These are phyloP conservation scores for Mycena venus DNA, from an alignment of 768 basidiomycete species.

Conservation along the genomic window DNA sequence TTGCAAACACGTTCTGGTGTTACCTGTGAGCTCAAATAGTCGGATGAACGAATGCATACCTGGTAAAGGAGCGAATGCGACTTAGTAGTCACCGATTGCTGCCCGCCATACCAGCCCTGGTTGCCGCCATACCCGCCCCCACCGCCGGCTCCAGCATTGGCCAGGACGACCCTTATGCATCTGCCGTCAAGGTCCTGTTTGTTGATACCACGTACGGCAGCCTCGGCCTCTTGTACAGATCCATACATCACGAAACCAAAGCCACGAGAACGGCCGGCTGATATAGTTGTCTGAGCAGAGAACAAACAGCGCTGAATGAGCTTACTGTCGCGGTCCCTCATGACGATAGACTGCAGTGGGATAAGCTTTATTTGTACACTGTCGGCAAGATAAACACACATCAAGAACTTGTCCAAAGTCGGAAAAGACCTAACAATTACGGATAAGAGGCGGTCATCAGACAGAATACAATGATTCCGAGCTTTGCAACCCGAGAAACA, in stretches of 20 bases:
- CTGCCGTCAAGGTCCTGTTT: slow-evolving; percentile 96
- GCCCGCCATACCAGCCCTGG: not conserved
- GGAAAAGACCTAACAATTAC: slow-evolving; percentile 84
- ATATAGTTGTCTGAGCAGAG: not conserved
- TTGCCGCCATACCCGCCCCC: slow-evolving; percentile 28
- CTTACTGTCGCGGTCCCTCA: slow-evolving; percentile 93
- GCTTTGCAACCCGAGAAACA: slow-evolving; percentile 54
- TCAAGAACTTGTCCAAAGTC: slow-evolving; percentile 87
- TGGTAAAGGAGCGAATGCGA: not conserved
- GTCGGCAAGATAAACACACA: slow-evolving; percentile 76
- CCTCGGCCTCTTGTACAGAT: slow-evolving; percentile 73
- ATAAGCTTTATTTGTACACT: slow-evolving; percentile 54
- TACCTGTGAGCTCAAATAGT: not conserved
- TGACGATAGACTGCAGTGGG: slow-evolving; percentile 87
- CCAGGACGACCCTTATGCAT: slow-evolving; percentile 89
- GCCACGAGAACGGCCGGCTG: slow-evolving; percentile 90
- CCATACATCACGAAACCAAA: slow-evolving; percentile 95
- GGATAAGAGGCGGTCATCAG: slow-evolving; percentile 61
- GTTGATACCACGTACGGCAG: slow-evolving; percentile 83
- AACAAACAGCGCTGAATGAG: not conserved
- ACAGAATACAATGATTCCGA: slow-evolving; percentile 42
- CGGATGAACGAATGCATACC: not conserved
- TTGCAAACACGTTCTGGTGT: not conserved
- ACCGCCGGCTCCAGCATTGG: slow-evolving; percentile 73
- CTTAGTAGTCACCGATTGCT: no score